Base-by-base conservation (phyloP, 768 basidiomycete species). In the Clavulina sp. region DNA sequence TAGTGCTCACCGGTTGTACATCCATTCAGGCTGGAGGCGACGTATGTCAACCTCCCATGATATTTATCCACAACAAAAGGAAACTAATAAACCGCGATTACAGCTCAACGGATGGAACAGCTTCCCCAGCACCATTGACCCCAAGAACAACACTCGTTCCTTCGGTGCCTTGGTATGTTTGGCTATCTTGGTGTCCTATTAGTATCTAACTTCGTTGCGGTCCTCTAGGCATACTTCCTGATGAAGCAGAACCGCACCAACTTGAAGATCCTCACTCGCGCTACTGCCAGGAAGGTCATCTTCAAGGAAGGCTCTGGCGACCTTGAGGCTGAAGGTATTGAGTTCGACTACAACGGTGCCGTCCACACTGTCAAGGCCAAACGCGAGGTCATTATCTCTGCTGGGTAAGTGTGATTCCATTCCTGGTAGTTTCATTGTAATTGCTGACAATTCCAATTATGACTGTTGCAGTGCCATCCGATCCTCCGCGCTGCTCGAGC, bases 401-500 rank as follows among this genome's bases (percentile, higher is more conserved):
- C 54, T 0, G 54, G 52, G 48, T 52, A 23, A 31, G 5, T 6
- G 21, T 16, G 5, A 4, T 16, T 49, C 61, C 40, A 58, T 57
- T 16, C 59, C 67, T 50, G 43, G 52, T 18, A 49, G 50, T 41
- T 52, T 54, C 31, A 36, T 65, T 19, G 65, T 65, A 38, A 59
- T 66, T 3, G 64, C 64, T 3, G 57, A 57, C 13, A 13, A 13
- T 21, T 21, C n/a, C n/a, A n/a, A n/a, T n/a, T n/a, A n/a, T n/a
- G n/a, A n/a, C n/a, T n/a, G n/a, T n/a, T n/a, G n/a, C 36, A 36
- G 67, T 66, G 23, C 71, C 0, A 58, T 73, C 41, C 67, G 70
- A 55, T 70, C 70, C 3, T 67, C 73, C 4, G 72, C 76, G 57
- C 63, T 80, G 5, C 69, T 78, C 1, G 73, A 78, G 57, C 62